Evolutionary conservation across 768 basidiomycete species (phyloP).

Genomic region (Thelephora ganbajun): DNA sequence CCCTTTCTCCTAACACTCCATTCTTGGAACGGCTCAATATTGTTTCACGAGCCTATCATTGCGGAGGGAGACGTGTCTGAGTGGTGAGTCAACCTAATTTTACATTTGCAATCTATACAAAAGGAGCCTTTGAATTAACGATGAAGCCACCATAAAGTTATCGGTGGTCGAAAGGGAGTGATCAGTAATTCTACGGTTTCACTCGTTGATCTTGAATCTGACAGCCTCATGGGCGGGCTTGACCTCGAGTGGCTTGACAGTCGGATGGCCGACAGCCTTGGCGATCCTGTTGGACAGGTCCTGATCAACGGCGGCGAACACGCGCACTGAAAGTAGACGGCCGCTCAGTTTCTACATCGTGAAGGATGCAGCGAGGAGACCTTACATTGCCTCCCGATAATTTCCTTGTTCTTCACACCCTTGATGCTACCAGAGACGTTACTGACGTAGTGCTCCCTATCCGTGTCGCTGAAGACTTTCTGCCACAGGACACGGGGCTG

Average conservation of each 20-base stretch:
- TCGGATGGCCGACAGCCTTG: slow-evolving; percentile 47
- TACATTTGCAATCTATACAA: too few species aligned
- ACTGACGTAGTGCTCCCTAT: slow-evolving; percentile 45
- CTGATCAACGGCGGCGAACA: slow-evolving; percentile 72
- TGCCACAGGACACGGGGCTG: slow-evolving; percentile 61
- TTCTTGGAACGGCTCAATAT: not conserved
- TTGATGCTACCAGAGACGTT: slow-evolving; percentile 57
- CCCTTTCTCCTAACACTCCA: not conserved
- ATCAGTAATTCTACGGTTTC: too few species aligned
- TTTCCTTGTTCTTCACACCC: slow-evolving; percentile 40
- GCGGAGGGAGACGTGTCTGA: too few species aligned
- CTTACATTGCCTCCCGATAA: slow-evolving; percentile 58
- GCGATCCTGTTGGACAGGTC: slow-evolving; percentile 65
- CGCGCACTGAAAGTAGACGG: slow-evolving; percentile 34
- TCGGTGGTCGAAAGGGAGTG: too few species aligned
- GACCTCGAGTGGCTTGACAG: slow-evolving; percentile 44
- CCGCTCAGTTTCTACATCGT: not conserved
- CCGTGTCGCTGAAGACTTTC: slow-evolving; percentile 51
- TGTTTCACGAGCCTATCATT: too few species aligned
- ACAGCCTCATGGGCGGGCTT: slow-evolving; percentile 46
- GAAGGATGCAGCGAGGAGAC: slow-evolving; percentile 6
- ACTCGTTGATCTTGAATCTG: slow-evolving; percentile 26
- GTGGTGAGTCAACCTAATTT: too few species aligned
- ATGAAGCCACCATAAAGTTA: too few species aligned
- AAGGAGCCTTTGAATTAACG: too few species aligned